These are phyloP conservation scores for Fomitiporia mediterranea DNA, from an alignment of 1,284 basidiomycete genomes.

Conservation along the genomic window DNA sequence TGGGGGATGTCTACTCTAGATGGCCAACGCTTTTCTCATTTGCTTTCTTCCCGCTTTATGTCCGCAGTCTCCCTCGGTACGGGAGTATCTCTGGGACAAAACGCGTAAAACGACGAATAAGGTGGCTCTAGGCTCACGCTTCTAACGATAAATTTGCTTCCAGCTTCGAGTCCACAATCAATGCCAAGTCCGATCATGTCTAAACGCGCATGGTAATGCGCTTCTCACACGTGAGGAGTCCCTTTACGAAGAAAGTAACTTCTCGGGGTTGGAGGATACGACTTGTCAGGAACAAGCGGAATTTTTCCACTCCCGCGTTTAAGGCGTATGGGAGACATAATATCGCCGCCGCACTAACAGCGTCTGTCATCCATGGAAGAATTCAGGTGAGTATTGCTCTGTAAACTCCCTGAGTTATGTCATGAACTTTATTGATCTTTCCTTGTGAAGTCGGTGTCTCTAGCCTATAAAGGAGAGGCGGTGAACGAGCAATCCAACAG, in stretches of 20 bases:
- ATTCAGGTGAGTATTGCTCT: not conserved
- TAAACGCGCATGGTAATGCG: not conserved
- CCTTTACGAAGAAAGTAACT: not conserved
- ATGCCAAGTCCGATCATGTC: not conserved
- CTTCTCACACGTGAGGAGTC: not conserved
- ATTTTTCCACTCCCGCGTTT: not conserved
- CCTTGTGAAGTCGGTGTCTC: not conserved
- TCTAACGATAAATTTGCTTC: not conserved
- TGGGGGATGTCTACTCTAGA: not conserved
- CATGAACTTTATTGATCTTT: not conserved
- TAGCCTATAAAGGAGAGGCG: conserved; percentile 2
- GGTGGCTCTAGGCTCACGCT: not conserved
- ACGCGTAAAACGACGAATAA: not conserved
- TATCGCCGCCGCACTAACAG: conserved; percentile 16
- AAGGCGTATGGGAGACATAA: not conserved
- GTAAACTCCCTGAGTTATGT: not conserved
- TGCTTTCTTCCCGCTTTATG: not conserved
- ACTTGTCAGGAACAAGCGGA: not conserved
- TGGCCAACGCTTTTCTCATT: not conserved
- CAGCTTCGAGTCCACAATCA: not conserved
- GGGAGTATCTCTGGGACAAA: not conserved
- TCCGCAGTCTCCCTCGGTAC: not conserved
- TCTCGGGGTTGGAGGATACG: not conserved
- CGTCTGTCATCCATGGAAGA: conserved; percentile 3
- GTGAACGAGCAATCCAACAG: not conserved